phyloP scores from a whole-genome alignment of 768 basidiomycete genomes.

The Psilocybe sp. region DNA sequence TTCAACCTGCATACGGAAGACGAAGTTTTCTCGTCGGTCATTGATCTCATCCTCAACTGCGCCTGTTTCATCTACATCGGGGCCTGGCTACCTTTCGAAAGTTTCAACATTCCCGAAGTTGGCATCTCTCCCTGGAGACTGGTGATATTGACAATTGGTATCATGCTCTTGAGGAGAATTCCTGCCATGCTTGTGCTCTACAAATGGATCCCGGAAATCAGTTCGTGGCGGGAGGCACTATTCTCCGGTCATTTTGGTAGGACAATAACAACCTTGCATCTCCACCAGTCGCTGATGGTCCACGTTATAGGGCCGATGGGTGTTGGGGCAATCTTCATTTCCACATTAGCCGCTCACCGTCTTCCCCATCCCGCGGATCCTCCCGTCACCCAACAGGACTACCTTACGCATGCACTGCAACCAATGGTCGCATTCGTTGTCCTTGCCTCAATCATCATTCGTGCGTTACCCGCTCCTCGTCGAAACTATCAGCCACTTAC shows the following conservation, averaged over 20 bases:
- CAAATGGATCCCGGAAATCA: slow-evolving; percentile 84
- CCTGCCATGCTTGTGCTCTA: slow-evolving; percentile 78
- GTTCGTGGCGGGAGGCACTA: slow-evolving; percentile 79
- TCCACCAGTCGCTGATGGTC: background rate
- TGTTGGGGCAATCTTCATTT: slow-evolving; percentile 88
- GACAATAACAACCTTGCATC: slow-evolving; percentile 8
- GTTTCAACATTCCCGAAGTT: slow-evolving; percentile 53
- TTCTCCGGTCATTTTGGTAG: slow-evolving; percentile 91
- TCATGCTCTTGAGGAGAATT: slow-evolving; percentile 77
- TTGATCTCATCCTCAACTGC: slow-evolving; percentile 84
- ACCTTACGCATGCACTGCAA: slow-evolving; percentile 67
- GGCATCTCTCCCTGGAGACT: slow-evolving; percentile 72
- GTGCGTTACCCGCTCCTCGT: slow-evolving; percentile 36
- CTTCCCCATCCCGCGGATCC: slow-evolving; percentile 58
- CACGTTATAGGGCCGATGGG: slow-evolving; percentile 69
- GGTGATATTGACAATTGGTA: slow-evolving; percentile 59
- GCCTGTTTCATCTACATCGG: slow-evolving; percentile 84
- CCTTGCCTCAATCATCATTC: slow-evolving; percentile 79
- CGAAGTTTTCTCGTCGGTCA: slow-evolving; percentile 85
- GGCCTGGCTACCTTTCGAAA: slow-evolving; percentile 75
- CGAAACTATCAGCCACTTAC: background rate
- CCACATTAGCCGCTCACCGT: slow-evolving; percentile 65
- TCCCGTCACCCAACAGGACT: slow-evolving; percentile 65
- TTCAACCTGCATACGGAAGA: slow-evolving; percentile 81
- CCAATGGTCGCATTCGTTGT: slow-evolving; percentile 90